These are phyloP conservation scores for Talaromyces sp. DNA, from an alignment of 2,329 filamentous ascomycete species.

Conservation along the genomic window DNA sequence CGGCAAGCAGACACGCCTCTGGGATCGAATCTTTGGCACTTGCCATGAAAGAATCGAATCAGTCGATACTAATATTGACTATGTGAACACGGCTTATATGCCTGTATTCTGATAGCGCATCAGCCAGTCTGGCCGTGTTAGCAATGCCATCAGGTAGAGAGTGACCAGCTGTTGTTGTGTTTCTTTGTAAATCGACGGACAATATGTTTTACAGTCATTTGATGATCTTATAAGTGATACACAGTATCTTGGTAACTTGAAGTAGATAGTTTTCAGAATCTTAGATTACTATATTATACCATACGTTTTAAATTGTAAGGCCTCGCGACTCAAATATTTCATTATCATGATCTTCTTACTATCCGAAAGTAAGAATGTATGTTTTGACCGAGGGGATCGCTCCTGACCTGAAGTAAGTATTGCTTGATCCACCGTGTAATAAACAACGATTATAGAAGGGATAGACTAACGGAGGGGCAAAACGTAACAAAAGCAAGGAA, in stretches of 20 bases:
- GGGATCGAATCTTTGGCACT: constrained; percentile 38
- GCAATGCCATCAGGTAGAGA: no score
- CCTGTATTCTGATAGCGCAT: constrained; percentile 26
- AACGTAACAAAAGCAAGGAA: not conserved
- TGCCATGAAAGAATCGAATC: constrained; percentile 38
- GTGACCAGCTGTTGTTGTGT: not conserved
- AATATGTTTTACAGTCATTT: not conserved
- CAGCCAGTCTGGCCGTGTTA: not conserved
- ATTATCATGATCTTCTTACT: no score
- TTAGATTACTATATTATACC: not conserved
- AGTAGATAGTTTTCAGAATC: not conserved
- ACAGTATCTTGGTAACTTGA: not conserved
- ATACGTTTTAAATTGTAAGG: no score
- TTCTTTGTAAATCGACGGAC: not conserved
- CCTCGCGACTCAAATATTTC: no score
- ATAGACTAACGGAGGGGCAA: no score
- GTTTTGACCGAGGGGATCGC: no score
- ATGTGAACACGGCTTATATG: constrained; percentile 24
- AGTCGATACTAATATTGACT: constrained; percentile 31
- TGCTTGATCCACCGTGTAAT: not conserved
- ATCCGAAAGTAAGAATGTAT: no score
- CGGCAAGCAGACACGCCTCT: constrained; percentile 40
- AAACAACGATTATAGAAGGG: not conserved
- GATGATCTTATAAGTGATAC: not conserved
- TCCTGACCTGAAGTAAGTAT: no score